A percentile compares a stretch with the other conserved stretches of the same genome.
phyloP scores from a whole-genome alignment of 805 yeast species.

The Candida tibetensis region DNA sequence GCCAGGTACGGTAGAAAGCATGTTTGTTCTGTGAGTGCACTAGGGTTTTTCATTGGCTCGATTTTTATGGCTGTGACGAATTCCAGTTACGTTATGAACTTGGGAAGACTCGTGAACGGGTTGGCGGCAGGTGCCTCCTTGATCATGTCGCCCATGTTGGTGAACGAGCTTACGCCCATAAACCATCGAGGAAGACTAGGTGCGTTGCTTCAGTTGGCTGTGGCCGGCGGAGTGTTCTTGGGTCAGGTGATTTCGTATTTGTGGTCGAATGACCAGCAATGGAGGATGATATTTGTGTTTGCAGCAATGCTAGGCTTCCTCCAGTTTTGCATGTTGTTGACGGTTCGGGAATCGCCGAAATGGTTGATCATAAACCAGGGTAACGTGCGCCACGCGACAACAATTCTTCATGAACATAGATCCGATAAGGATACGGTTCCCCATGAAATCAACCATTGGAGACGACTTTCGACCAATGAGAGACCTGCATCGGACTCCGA shows the following conservation, averaged over 20 bases:
- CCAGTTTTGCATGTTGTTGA: constrained; percentile 32
- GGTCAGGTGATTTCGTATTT: constrained; percentile 32
- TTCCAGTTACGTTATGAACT: constrained; percentile 15
- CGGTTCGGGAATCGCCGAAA: constrained; percentile 40
- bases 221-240: constrained; percentile 36
- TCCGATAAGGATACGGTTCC: constrained; percentile 28
- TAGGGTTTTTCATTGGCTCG: constrained; percentile 23
- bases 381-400: constrained; percentile 27
- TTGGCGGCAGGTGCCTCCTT: constrained; percentile 39
- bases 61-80: constrained; percentile 24
- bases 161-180: constrained; percentile 39
- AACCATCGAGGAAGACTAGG: constrained; percentile 44
- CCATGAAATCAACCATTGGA: constrained; percentile 38
- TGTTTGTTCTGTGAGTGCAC: constrained; percentile 15
- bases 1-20: constrained; percentile 23
- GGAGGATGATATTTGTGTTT: constrained; percentile 34
- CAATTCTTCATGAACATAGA: constrained; percentile 26
- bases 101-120: constrained; percentile 36
- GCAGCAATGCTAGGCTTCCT: constrained; percentile 22
- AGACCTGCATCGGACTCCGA: constrained; percentile 6
- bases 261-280: constrained; percentile 35
- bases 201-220: constrained; percentile 36
- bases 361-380: constrained; percentile 36
- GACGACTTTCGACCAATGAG: constrained; percentile 19
- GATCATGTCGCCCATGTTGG: constrained; percentile 40